phyloP scores from a whole-genome alignment of 139 green algal species.

The Diplosphaera chodatii region DNA sequence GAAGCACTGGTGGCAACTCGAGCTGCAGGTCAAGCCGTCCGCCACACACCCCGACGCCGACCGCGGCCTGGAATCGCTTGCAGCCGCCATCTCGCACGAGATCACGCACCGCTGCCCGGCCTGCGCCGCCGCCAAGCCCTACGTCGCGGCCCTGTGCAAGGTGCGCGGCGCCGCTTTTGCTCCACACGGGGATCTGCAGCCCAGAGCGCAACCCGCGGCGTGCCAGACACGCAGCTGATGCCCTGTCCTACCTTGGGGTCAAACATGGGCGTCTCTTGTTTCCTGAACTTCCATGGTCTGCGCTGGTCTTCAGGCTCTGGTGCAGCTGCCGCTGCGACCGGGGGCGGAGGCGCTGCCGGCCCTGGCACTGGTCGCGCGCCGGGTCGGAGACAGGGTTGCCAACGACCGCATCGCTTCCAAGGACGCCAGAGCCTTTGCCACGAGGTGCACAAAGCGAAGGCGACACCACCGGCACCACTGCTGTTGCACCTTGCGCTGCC shows the following conservation, averaged over 20 bases:
- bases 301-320: not conserved
- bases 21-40: not conserved
- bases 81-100: slow-evolving; percentile 21
- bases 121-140: slow-evolving; percentile 21
- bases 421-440: not conserved
- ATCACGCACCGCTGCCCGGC: slow-evolving; percentile 11
- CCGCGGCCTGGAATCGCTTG: slow-evolving; percentile 22
- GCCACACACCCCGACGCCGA: not conserved
- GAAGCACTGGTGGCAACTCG: no score
- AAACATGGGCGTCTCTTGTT: no score
- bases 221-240: no score
- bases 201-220: no score
- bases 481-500: no score
- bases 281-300: no score
- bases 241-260: no score
- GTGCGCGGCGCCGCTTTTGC: not conserved
- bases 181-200: not conserved
- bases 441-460: no score
- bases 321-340: not conserved
- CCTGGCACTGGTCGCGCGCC: no score
- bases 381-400: no score
- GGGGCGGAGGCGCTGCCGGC: not conserved
- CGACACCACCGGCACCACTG: no score
- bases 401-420: not conserved
- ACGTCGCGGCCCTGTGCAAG: slow-evolving; percentile 28